Base-by-base conservation (phyloP, 2,329 filamentous ascomycete species). In the Penicillium sp. region DNA sequence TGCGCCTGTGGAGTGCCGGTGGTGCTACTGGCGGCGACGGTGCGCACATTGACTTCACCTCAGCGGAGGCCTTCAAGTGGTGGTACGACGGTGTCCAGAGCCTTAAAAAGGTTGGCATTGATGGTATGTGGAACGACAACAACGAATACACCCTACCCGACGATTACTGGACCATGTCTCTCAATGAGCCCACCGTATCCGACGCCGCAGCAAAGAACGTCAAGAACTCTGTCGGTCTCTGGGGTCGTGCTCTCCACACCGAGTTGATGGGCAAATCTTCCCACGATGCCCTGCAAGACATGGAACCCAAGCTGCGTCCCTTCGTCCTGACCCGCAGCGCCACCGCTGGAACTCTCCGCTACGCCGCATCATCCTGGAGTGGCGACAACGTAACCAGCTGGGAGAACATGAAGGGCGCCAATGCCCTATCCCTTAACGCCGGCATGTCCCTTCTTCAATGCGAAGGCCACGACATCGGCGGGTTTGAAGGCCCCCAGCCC, bases 111-210 rank as follows among this genome's bases (percentile, higher is more conserved):
- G 75, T 84, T 9, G 88, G 88, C 1, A 87, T 91, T 56, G 87
- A 90, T 63, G 87, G 82, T 48, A 89, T 90, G 75, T 91, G 89
- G 88, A 91, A 91, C 63, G 88, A 91, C 69, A 91, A 91, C 73
- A 91, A 90, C 63, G 88, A 91, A 71, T 91, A 90, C 70, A 86
- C 84, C 0, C 80, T 89, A 3, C 81, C 85, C 0, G 79, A 84
- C 59, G 88, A 91, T 58, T 78, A 82, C 25, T 90, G 88, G 88
- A 74, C 84, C 56, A 82, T 86, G 51, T 82, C 84, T 0, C 76
- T 89, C 0, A 80, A 85, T 41, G 75, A 78, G 38, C 59, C 63
- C 2, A 74, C 74, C 2, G 69, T 80, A 2, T 62, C 71, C 0
- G 64, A 79, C 1, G 74, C 76, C 0, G 68, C 73, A 0, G 73